Conservation (phyloP, 2,329 filamentous ascomycete species). For the Coniochaeta hoffmannii region DNA sequence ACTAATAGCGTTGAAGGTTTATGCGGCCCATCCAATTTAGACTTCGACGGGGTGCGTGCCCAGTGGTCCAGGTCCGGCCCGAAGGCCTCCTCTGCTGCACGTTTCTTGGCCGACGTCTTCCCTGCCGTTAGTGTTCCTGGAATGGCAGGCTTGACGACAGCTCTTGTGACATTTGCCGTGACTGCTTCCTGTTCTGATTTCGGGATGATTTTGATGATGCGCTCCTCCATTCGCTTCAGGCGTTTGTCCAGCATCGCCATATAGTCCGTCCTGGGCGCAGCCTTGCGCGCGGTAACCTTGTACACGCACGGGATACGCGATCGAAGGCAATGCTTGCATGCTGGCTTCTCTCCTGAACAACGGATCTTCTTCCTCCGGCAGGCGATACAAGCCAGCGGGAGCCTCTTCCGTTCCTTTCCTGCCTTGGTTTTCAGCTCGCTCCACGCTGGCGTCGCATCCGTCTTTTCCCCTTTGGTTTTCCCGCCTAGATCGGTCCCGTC, state of each 20-base stretch:
- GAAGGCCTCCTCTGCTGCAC: conserved; percentile 82
- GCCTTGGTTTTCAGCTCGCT: conserved; percentile 84
- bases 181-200: conserved; percentile 69
- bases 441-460: conserved; percentile 59
- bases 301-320: conserved; percentile 95
- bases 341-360: conserved; percentile 94
- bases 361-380: conserved; percentile 96
- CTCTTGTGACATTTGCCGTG: conserved; percentile 61
- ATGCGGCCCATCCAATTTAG: conserved; percentile 37
- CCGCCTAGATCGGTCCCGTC: conserved; percentile 48
- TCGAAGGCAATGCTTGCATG: conserved; percentile 90
- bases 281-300: conserved; percentile 91
- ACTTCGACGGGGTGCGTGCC: conserved; percentile 54
- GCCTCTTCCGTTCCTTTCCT: conserved; percentile 87
- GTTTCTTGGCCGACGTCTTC: conserved; percentile 65
- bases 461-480: conserved; percentile 50
- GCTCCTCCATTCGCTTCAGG: conserved; percentile 93
- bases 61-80: conserved; percentile 73
- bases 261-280: conserved; percentile 90
- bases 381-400: conserved; percentile 91
- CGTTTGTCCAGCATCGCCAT: conserved; percentile 99
- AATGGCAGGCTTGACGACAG: conserved; percentile 74
- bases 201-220: conserved; percentile 91
- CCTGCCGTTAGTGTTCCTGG: conserved; percentile 39
- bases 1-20: conserved; percentile 47